These are phyloP conservation scores for Solanum ossicruentum DNA, from an alignment of 257 asterid genomes.

Conservation along the genomic window DNA sequence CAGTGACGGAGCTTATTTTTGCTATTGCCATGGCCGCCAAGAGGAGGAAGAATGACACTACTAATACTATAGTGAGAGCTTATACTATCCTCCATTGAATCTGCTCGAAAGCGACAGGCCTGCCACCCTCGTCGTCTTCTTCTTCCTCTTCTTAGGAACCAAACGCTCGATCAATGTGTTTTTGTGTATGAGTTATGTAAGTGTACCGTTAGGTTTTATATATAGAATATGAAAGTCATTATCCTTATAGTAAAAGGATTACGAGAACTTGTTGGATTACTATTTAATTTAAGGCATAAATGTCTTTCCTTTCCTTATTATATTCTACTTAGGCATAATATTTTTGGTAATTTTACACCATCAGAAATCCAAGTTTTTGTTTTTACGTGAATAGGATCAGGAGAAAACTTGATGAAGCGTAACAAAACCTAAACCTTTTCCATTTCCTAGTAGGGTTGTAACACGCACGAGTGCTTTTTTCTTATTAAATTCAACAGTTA, in stretches of 20 bases:
- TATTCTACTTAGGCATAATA: neutral
- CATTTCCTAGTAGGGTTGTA: neutral
- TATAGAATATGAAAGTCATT: neutral
- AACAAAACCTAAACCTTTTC: neutral
- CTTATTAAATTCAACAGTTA: no score
- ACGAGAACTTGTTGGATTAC: neutral
- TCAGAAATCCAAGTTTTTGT: no score
- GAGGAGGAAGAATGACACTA: slow-evolving; percentile 53
- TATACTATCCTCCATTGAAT: slow-evolving; percentile 30
- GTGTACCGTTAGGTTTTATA: no score
- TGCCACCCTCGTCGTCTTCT: neutral
- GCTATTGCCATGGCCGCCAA: slow-evolving; percentile 42
- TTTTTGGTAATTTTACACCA: no score
- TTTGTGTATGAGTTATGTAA: neutral
- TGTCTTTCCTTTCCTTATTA: neutral
- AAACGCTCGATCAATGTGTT: no score
- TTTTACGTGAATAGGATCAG: no score
- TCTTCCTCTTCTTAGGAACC: neutral
- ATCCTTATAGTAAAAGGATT: neutral
- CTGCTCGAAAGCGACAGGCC: neutral
- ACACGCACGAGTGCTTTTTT: neutral
- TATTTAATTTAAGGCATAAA: neutral
- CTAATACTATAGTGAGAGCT: slow-evolving; percentile 37
- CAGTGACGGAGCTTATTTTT: slow-evolving; percentile 26
- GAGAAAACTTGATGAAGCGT: no score